These are phyloP conservation scores for Corymbia citriodora DNA, from an alignment of 441 rosid species.

Conservation along the genomic window DNA sequence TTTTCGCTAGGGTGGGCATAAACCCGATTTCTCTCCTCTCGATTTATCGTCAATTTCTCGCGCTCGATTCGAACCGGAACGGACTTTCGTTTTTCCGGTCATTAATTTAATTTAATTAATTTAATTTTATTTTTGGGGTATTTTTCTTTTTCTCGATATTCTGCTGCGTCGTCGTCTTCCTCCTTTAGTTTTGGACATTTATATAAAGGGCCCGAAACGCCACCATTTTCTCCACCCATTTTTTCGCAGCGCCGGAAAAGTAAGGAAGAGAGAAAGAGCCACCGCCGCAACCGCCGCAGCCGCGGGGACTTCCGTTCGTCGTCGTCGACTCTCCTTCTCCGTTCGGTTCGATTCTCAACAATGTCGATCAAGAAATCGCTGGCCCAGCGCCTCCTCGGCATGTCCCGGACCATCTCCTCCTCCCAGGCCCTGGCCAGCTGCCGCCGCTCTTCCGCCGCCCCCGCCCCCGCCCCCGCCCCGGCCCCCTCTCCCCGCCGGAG, in stretches of 20 bases:
- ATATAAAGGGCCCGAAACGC: not conserved
- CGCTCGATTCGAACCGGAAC: not conserved
- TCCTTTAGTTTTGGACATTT: not conserved
- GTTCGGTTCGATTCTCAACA: not conserved
- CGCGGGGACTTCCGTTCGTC: not conserved
- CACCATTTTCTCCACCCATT: not conserved
- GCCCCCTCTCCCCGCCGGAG: not conserved
- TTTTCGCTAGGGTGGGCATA: not conserved
- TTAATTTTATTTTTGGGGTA: not conserved
- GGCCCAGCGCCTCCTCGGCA: not conserved
- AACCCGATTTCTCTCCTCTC: not conserved
- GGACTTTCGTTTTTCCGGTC: not conserved
- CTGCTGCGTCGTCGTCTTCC: not conserved
- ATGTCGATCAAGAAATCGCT: conserved; percentile 1
- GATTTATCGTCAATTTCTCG: not conserved
- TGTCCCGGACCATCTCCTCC: not conserved
- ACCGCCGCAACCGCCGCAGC: not conserved
- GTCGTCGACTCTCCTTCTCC: not conserved
- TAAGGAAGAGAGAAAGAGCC: not conserved
- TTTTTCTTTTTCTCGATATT: not conserved
- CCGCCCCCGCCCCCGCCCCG: not conserved
- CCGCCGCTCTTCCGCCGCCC: not conserved
- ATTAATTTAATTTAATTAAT: not conserved
- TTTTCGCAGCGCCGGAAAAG: not conserved
- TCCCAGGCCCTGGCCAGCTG: not conserved